Evolutionary conservation across 176 grass and related monocot genomes (phyloP), one percentile per base, ranked within the genome.

Genomic region (Saccharum officinarum): DNA sequence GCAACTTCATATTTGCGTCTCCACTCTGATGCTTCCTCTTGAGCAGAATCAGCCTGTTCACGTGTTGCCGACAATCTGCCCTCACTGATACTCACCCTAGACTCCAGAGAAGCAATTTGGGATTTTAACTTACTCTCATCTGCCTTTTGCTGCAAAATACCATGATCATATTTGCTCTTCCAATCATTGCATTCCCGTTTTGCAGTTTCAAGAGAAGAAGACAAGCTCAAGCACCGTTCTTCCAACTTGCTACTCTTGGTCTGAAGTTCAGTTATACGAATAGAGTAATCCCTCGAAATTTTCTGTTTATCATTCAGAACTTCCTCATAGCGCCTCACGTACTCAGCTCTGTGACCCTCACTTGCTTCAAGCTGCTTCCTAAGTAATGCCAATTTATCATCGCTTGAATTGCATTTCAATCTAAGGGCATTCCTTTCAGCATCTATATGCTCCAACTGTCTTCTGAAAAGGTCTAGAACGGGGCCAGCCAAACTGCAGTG

Each of bases 11-110:
- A 99, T 89, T 99, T 99, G 55, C 90, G 86, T 88, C 94, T 99
- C 97, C 97, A 99, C 78, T 96, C 97, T 42, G 88, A 94, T 71
- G 94, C 97, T 83, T 99, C 97, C 81, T 99, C 94, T 81, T 89
- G 97, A 79, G 93, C 94, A 59, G 97, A 99, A 50, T 92, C 93
- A 46, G 94, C 93, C 66, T 99, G 97, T 80, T 99, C 97, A 74
- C 94, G 94, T 59, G 87, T 63, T 87, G 97, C 97, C 69, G 88
- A 91, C 78, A 99, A 83, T 80, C 97, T 95, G n/a, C 97, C 92
- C 85, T 99, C 97, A 37, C 86, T 92, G 34, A 94, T 84, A 91
- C 88, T 94, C n/a, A 89, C 76, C 78, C 90, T 94, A 37, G 97
- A 89, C 67, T 99, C 93, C 26, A 99, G 74, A 71, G 86, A 83